These are phyloP conservation scores for Syzygium jambos DNA, from an alignment of 345 rosid genomes.

Conservation along the genomic window DNA sequence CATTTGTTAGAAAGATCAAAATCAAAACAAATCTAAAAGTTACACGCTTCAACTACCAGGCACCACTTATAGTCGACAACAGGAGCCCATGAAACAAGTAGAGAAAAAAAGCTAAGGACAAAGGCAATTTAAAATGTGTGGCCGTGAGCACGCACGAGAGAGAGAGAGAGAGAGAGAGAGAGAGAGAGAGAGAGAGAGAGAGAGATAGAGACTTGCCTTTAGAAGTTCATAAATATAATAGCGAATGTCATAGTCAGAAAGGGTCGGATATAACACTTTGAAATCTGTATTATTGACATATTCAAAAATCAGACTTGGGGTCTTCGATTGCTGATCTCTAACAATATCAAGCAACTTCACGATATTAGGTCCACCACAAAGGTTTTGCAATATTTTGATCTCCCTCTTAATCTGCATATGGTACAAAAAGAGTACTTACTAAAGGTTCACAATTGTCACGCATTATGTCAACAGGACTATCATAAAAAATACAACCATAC, in stretches of 20 bases:
- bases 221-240: slow-evolving; percentile 85
- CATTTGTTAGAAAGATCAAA: not conserved
- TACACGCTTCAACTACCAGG: not conserved
- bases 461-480: not conserved
- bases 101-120: not conserved
- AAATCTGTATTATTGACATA: slow-evolving; percentile 89
- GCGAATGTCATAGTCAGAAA: slow-evolving; percentile 79
- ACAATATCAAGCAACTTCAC: slow-evolving; percentile 92
- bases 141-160: not conserved
- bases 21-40: not conserved
- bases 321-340: slow-evolving; percentile 93
- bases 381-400: slow-evolving; percentile 94
- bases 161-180: too few relatives aligned
- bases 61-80: not conserved
- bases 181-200: not conserved
- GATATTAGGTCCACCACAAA: slow-evolving; percentile 94
- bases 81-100: not conserved
- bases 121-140: not conserved
- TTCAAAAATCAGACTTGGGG: slow-evolving; percentile 92
- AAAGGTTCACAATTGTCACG: not conserved
- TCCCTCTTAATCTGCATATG: slow-evolving; percentile 87
- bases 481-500: not conserved
- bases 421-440: not conserved
- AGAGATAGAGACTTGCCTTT: slow-evolving; percentile 39
- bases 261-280: slow-evolving; percentile 89